phyloP scores from a whole-genome alignment of 768 basidiomycete genomes.

The Boletellus sp. region DNA sequence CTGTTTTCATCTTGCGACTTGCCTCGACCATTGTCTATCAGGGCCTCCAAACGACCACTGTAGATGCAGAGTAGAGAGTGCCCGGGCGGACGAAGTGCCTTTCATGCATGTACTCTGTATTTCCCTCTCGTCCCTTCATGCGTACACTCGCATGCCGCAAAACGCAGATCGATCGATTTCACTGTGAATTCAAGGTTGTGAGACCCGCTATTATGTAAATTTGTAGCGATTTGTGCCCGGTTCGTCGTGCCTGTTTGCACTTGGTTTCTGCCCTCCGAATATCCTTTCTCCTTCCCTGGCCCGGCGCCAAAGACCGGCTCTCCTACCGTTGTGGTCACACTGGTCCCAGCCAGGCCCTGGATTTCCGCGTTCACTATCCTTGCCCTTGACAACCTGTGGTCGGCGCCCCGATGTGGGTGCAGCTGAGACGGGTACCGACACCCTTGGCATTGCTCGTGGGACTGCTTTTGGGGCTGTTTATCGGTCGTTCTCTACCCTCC shows the following conservation, averaged over 20 bases:
- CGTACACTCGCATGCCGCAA: constrained; percentile 28
- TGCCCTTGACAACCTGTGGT: background rate
- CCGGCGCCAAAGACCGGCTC: no score
- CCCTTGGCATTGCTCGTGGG: constrained; percentile 58
- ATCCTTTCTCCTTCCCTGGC: no score
- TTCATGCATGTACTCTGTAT: constrained; percentile 14
- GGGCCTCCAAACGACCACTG: constrained; percentile 81
- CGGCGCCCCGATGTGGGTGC: constrained; percentile 25
- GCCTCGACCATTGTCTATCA: constrained; percentile 28
- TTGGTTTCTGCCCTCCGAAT: no score
- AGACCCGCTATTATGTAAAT: no score
- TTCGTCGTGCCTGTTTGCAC: no score
- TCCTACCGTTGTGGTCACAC: no score
- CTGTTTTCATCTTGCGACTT: background rate
- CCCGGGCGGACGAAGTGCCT: constrained; percentile 8
- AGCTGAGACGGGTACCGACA: constrained; percentile 48
- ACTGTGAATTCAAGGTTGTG: no score
- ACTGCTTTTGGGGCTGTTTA: constrained; percentile 54
- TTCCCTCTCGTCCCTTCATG: constrained; percentile 21
- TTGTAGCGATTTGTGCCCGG: no score
- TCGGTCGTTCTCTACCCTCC: constrained; percentile 47
- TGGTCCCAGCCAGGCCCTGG: background rate
- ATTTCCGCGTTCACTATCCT: background rate
- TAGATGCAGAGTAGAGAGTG: constrained; percentile 68
- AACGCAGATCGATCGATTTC: constrained; percentile 15